These are phyloP conservation scores for Yarrowia galli DNA, from an alignment of 1,139 yeast genomes.

Conservation along the genomic window DNA sequence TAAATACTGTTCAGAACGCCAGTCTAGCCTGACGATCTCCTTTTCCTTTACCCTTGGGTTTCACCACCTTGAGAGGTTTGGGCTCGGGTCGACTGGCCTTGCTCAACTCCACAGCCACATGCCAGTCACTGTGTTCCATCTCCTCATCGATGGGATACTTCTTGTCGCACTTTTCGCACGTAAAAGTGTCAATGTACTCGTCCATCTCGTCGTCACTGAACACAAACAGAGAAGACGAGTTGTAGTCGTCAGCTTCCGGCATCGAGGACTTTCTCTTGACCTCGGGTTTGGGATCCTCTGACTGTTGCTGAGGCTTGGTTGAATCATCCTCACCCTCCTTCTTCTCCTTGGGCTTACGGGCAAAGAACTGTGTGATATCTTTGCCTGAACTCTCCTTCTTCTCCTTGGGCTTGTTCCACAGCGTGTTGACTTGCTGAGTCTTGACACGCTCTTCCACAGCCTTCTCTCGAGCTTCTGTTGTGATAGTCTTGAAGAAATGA, in stretches of 20 bases:
- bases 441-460: conserved; percentile 14
- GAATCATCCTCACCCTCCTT: background rate
- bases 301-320: background rate
- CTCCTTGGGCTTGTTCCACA: conserved; percentile 27
- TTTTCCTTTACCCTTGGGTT: conserved; percentile 24
- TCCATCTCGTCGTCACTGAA: conserved; percentile 34
- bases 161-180: conserved; percentile 20
- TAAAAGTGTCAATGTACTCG: conserved; percentile 36
- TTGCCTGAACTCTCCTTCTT: conserved; percentile 14
- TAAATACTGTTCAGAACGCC: conserved; percentile 22
- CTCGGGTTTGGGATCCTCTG: background rate
- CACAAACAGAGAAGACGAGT: conserved; percentile 17
- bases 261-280: background rate
- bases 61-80: conserved; percentile 21
- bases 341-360: conserved; percentile 14
- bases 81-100: conserved; percentile 29
- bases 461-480: conserved; percentile 28
- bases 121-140: conserved; percentile 33
- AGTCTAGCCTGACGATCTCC: conserved; percentile 8
- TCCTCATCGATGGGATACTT: conserved; percentile 24
- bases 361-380: conserved; percentile 18
- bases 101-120: conserved; percentile 32
- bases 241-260: conserved; percentile 19
- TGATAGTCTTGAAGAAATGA: conserved; percentile 25
- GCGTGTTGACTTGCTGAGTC: conserved; percentile 17